Percentiles rank a stretch among this genome's conserved stretches.
Conservation (phyloP, 306 rosid species). For the Gynostemma pentaphyllum region DNA sequence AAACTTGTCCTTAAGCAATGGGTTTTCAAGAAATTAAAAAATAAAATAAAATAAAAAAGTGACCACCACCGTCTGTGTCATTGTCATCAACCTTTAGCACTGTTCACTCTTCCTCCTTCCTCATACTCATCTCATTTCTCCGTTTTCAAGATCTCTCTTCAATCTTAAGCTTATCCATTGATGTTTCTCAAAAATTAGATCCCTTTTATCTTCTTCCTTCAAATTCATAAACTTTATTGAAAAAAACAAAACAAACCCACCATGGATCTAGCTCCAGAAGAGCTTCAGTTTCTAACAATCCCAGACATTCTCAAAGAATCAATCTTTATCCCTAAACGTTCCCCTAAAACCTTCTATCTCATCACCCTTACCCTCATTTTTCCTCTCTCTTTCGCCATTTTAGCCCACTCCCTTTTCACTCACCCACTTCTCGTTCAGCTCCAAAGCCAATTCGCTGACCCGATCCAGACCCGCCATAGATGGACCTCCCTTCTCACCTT, state of each 20-base stretch:
- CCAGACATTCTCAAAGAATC: conserved; percentile 58
- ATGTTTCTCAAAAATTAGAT: background rate
- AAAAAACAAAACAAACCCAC: too few relatives aligned
- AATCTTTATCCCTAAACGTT: conserved; percentile 60
- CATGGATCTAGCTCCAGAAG: conserved; percentile 86
- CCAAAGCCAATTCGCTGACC: conserved; percentile 45
- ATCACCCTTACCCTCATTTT: conserved; percentile 64
- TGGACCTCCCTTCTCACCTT: conserved; percentile 66
- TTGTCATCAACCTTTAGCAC: background rate
- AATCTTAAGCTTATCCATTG: background rate
- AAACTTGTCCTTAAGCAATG: too few relatives aligned
- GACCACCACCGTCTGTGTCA: background rate
- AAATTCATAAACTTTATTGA: background rate
- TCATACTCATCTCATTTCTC: background rate
- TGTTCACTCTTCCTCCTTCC: background rate
- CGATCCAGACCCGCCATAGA: conserved; percentile 44
- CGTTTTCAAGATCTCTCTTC: background rate
- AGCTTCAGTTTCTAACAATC: conserved; percentile 61
- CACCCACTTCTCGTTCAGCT: conserved; percentile 61
- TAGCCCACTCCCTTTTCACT: conserved; percentile 91
- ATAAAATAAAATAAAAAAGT: background rate
- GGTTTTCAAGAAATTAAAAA: too few relatives aligned
- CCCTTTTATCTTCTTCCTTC: background rate
- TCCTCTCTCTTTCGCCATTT: conserved; percentile 82
- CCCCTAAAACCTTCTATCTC: conserved; percentile 77